phyloP scores from a whole-genome alignment of 1,284 basidiomycete genomes.

The Fomitopsis schrenkii region DNA sequence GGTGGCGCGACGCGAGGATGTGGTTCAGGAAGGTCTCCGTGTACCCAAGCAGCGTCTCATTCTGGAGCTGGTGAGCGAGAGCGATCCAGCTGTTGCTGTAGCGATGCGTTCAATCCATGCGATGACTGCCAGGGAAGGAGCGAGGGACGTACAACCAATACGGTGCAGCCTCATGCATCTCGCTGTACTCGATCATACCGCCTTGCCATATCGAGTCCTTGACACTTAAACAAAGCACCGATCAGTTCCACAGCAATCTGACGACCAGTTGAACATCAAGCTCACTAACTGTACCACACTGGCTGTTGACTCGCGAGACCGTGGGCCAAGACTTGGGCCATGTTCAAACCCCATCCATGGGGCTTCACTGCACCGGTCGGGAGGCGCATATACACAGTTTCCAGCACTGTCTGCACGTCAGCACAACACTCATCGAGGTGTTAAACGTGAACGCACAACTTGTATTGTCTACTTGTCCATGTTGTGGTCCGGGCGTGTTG shows the following conservation, averaged over 20 bases:
- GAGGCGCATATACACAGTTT: conserved; percentile 1
- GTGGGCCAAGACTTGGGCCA: neutral
- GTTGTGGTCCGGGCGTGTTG: neutral
- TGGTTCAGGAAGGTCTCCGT: conserved; percentile 3
- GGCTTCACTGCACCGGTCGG: conserved; percentile 1
- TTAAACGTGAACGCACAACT: neutral
- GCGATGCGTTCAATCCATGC: neutral
- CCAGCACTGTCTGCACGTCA: neutral
- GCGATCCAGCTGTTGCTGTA: conserved; percentile 6
- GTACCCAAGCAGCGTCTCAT: neutral
- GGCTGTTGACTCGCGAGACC: conserved; percentile 3
- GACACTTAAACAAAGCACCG: neutral
- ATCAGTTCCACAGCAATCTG: neutral
- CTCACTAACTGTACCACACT: conserved; percentile 3
- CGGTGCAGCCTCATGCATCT: conserved; percentile 6
- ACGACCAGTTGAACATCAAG: neutral
- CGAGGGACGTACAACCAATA: conserved; percentile 2
- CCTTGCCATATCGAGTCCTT: conserved; percentile 4
- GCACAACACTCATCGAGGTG: neutral
- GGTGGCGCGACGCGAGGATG: conserved; percentile 1
- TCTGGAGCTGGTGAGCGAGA: conserved; percentile 4
- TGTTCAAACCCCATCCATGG: conserved; percentile 1
- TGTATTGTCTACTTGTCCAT: neutral
- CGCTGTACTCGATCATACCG: conserved; percentile 4
- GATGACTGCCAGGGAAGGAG: neutral